A percentile compares a stretch with the other conserved stretches of the same genome.
These are phyloP conservation scores for Pseudotsuga menziesii DNA, from an alignment of 75 land plant genomes.

Conservation along the genomic window DNA sequence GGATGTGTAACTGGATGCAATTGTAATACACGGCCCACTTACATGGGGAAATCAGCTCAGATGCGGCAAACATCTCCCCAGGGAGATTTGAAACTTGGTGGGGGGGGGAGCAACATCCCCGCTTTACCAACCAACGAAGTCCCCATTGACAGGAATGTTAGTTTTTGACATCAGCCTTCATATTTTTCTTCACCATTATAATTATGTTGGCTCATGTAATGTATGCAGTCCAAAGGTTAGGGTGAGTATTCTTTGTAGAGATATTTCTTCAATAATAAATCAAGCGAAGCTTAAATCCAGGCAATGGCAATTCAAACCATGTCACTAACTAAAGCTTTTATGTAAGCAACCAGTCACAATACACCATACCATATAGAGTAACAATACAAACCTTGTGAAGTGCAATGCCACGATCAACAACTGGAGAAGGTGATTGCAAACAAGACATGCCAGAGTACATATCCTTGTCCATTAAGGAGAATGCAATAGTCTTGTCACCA, in stretches of 20 bases:
- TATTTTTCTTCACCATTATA: background rate
- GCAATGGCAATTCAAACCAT: background rate
- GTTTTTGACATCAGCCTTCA: background rate
- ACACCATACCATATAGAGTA: background rate
- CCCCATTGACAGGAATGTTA: no score
- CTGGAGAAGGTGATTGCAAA: constrained; percentile 51
- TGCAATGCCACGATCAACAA: constrained; percentile 87
- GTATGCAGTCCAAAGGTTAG: background rate
- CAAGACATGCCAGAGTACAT: constrained; percentile 96
- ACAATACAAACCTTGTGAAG: constrained; percentile 78
- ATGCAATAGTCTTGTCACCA: constrained; percentile 92
- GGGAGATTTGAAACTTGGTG: no score
- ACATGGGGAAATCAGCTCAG: no score
- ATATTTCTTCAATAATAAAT: background rate
- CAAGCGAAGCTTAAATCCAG: background rate
- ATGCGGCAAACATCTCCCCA: no score
- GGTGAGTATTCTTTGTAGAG: background rate
- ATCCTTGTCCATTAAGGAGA: constrained; percentile 91
- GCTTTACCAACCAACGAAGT: no score
- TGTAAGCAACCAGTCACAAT: background rate
- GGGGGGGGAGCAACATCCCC: no score
- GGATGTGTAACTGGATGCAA: no score
- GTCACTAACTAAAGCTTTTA: constrained; percentile 5
- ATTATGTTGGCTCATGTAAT: background rate
- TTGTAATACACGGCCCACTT: no score